These are phyloP conservation scores for Corylus heterophylla DNA, from an alignment of 306 rosid genomes.

Conservation along the genomic window DNA sequence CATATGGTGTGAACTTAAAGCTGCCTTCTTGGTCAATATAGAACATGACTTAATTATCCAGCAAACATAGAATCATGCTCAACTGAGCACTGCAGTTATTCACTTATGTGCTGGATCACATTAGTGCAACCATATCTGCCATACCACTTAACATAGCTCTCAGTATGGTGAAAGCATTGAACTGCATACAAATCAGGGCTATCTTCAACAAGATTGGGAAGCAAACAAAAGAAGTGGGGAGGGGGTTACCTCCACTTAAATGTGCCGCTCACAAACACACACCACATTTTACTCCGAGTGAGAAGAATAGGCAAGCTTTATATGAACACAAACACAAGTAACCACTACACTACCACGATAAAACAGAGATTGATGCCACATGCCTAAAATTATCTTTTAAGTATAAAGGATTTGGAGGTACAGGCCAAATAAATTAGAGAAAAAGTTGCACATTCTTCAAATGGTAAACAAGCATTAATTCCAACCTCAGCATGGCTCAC, in stretches of 20 bases:
- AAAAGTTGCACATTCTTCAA: constrained; percentile 14
- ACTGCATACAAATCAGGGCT: not conserved
- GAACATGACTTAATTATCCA: not conserved
- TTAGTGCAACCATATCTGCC: not conserved
- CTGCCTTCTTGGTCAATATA: constrained; percentile 1
- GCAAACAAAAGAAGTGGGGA: not conserved
- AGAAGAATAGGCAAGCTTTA: not conserved
- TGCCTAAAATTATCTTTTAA: not conserved
- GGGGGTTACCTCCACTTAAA: not conserved
- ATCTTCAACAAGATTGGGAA: not conserved
- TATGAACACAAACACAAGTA: not conserved
- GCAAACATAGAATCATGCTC: not conserved
- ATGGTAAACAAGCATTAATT: constrained; percentile 14
- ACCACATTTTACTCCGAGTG: not conserved
- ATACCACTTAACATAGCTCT: not conserved
- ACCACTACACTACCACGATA: too few species aligned
- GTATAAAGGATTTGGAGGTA: not conserved
- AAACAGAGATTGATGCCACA: not conserved
- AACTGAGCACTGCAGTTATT: not conserved
- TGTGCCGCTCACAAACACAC: not conserved
- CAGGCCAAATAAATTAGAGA: constrained; percentile 8
- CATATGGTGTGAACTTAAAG: not conserved
- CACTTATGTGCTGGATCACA: not conserved
- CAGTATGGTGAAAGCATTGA: not conserved
- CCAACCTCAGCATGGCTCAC: not conserved